These are phyloP conservation scores for Lindgomyces ingoldianus DNA, from an alignment of 495 filamentous ascomycete species.

Conservation along the genomic window DNA sequence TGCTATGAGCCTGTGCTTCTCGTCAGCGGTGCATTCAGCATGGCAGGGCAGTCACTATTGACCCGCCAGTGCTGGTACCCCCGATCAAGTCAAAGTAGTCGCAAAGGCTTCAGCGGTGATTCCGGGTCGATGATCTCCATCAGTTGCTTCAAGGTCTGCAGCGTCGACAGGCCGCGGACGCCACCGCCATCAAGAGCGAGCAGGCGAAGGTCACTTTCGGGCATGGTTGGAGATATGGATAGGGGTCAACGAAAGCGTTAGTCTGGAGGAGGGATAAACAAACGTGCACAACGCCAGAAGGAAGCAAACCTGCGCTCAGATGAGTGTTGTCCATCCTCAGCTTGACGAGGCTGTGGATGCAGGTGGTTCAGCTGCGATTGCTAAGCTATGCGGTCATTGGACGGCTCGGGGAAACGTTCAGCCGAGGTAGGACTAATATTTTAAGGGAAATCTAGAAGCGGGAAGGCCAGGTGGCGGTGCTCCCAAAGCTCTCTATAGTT, in stretches of 20 bases:
- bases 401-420: too few species aligned
- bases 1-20: slow-evolving; percentile 11
- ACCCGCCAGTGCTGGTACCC: slow-evolving; percentile 32
- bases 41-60: slow-evolving; percentile 11
- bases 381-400: not conserved
- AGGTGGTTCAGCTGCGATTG: not conserved
- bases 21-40: slow-evolving; percentile 25
- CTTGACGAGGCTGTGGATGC: not conserved
- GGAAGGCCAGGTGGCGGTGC: too few species aligned
- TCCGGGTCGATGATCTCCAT: slow-evolving; percentile 24
- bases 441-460: too few species aligned
- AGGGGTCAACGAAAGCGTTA: not conserved
- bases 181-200: slow-evolving; percentile 32
- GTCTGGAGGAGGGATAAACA: not conserved
- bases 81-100: slow-evolving; percentile 28
- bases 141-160: slow-evolving; percentile 24
- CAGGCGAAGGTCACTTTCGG: not conserved
- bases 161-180: slow-evolving; percentile 29
- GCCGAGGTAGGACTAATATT: too few species aligned
- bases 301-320: not conserved
- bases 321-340: not conserved
- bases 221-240: not conserved
- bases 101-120: slow-evolving; percentile 28
- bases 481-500: too few species aligned
- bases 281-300: not conserved